Conservation (phyloP, 495 filamentous ascomycete species). For the Cercophora samala region DNA sequence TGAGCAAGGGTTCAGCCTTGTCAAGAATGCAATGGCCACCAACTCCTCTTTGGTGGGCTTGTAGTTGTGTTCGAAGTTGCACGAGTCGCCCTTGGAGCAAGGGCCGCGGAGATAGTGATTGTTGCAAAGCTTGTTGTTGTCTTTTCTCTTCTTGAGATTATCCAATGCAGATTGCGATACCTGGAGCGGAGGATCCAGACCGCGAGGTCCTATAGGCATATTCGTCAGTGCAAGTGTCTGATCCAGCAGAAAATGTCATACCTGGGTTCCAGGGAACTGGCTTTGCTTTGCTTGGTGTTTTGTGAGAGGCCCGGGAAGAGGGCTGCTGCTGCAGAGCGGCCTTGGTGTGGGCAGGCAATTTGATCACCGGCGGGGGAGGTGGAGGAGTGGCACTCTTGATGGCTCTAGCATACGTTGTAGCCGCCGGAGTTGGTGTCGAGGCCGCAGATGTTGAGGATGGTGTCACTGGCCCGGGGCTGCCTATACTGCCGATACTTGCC, state of each 20-base stretch:
- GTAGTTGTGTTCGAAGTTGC: conserved; percentile 73
- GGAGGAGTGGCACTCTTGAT: conserved; percentile 37
- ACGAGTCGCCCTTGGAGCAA: conserved; percentile 68
- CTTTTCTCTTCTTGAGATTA: conserved; percentile 68
- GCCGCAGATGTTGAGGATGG: conserved; percentile 19
- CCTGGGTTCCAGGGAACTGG: conserved; percentile 40
- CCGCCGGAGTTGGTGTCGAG: conserved; percentile 15
- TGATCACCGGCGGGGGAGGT: conserved; percentile 38
- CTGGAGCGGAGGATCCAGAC: conserved; percentile 48
- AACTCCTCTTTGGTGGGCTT: conserved; percentile 65
- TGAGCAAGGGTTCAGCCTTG: conserved; percentile 74
- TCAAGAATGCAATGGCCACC: conserved; percentile 63
- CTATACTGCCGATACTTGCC: background rate
- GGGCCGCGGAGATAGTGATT: conserved; percentile 74
- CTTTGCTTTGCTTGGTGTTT: conserved; percentile 10
- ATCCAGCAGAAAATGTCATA: too few relatives aligned
- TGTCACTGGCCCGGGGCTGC: conserved; percentile 2
- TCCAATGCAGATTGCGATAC: conserved; percentile 62
- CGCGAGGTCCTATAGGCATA: conserved; percentile 40
- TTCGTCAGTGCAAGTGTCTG: too few relatives aligned
- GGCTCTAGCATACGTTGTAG: conserved; percentile 36
- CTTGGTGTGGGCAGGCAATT: conserved; percentile 31
- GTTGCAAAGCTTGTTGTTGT: conserved; percentile 78
- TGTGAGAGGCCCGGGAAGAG: background rate
- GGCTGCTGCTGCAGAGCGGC: conserved; percentile 14